Base-by-base conservation (phyloP, 228 moss, liverwort and hornwort genomes). In the Sphagnum magellanicum region DNA sequence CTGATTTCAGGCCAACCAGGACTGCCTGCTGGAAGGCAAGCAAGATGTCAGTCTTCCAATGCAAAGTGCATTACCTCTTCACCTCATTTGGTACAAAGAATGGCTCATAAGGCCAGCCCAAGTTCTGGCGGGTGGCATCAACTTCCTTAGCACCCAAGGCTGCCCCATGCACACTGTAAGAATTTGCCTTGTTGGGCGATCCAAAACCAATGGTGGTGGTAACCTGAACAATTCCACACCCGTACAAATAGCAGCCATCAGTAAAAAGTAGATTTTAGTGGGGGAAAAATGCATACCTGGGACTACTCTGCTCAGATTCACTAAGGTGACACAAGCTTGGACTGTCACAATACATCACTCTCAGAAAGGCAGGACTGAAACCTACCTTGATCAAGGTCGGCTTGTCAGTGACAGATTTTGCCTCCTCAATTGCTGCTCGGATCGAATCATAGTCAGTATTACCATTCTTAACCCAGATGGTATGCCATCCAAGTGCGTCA, bases 21-120 rank as follows among this genome's bases (percentile, higher is more conserved):
- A 32, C 32, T 32, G 32, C 32, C 32, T 32, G 32, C 32, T 32
- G 32, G 32, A 32, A 32, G 32, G 32, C 32, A 32, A 32, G 32
- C 32, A 32, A 32, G 32, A 32, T 32, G 32, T 32, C 32, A 32
- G 32, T 32, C 32, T 32, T 32, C 32, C 32, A 2, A 32, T 32
- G 32, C 32, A 32, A 32, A 32, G 32, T 32, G 32, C 9, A 64
- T 53, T 67, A 86, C 86, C 77, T 82, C 73, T 80, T 79, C 4
- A 87, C 87, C 6, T 82, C 87, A 16, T 87, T 80, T n/a, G 87
- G 87, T n/a, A 87, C 83, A 50, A 83, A 77, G 67, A 87, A 87
- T 50, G 87, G 87, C 49, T 72, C 77, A 74, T 87, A 75, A 15
- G 82, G 79, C 87, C 87, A 87, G 8, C 78, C 76, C 32, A 87